Conservation (phyloP, 2,329 filamentous ascomycete species). For the Metarhizium anisopliae region DNA sequence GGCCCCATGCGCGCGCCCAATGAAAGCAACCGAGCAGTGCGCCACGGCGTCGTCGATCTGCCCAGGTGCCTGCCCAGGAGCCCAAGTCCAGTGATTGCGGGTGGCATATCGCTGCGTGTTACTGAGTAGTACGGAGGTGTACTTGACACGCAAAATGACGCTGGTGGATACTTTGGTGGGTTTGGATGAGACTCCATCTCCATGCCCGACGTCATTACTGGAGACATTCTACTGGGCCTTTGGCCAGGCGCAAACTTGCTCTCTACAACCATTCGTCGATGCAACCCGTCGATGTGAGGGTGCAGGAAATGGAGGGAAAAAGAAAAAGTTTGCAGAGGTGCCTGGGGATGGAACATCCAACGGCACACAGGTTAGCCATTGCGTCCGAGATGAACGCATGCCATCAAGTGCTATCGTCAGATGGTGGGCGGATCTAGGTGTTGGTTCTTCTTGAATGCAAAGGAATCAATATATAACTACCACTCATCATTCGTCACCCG, state of each 20-base stretch:
- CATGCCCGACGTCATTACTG: constrained; percentile 3
- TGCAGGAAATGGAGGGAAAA: not conserved
- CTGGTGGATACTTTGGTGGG: not conserved
- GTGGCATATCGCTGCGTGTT: too few species aligned
- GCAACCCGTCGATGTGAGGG: not conserved
- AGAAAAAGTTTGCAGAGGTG: too few species aligned
- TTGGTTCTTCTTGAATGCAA: too few species aligned
- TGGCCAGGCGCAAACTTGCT: not conserved
- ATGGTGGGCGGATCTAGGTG: too few species aligned
- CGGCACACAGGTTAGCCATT: too few species aligned
- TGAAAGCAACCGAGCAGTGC: not conserved
- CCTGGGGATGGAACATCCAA: too few species aligned
- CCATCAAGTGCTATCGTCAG: too few species aligned
- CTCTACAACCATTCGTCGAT: not conserved
- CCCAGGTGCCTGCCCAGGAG: not conserved
- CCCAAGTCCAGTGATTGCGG: not conserved
- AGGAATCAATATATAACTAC: too few species aligned
- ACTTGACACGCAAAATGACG: not conserved
- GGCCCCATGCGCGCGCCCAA: not conserved
- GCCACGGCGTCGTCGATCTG: not conserved
- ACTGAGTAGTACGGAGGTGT: too few species aligned
- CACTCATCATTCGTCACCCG: too few species aligned
- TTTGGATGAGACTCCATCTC: not conserved
- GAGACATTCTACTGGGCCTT: not conserved
- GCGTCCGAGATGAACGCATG: too few species aligned